Percentiles rank a stretch among this genome's conserved stretches.
These are phyloP conservation scores for Gossypium arboreum DNA, from an alignment of 345 rosid species.

Conservation along the genomic window DNA sequence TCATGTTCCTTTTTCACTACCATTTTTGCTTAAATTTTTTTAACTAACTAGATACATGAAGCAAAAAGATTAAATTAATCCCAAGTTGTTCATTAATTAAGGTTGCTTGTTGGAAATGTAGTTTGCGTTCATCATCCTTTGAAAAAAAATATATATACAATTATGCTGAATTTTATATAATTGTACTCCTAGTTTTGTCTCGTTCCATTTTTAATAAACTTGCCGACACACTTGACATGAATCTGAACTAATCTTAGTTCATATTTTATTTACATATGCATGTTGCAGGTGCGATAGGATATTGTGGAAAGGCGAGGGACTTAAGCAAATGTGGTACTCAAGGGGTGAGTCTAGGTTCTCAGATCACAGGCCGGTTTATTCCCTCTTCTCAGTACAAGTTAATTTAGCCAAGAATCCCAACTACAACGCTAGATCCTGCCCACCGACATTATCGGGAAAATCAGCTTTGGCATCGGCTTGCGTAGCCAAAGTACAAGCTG, in stretches of 20 bases:
- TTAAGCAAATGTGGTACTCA: constrained; percentile 63
- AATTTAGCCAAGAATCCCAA: constrained; percentile 22
- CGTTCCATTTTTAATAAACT: not conserved
- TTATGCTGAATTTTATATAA: not conserved
- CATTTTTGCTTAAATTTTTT: not conserved
- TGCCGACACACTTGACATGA: not conserved
- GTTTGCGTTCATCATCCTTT: not conserved
- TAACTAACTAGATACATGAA: not conserved
- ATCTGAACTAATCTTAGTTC: not conserved
- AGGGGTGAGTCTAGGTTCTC: constrained; percentile 94
- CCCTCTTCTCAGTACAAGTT: constrained; percentile 63
- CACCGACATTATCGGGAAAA: constrained; percentile 34
- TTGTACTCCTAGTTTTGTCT: not conserved
- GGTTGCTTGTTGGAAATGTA: constrained; percentile 8
- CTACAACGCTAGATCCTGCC: constrained; percentile 13
- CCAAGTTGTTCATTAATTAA: constrained; percentile 15
- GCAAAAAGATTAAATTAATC: not conserved
- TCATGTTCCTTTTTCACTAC: constrained; percentile 1
- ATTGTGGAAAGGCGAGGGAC: constrained; percentile 84
- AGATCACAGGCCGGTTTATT: constrained; percentile 90
- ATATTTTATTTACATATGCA: not conserved
- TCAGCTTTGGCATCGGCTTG: constrained; percentile 41
- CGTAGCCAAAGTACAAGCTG: constrained; percentile 71
- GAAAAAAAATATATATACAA: not conserved
- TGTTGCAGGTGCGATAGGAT: constrained; percentile 86